A percentile compares a stretch with the other conserved stretches of the same genome.
These are phyloP conservation scores for Phytophthora foliorum DNA, from an alignment of 352 stramenopile genomes.

Conservation along the genomic window DNA sequence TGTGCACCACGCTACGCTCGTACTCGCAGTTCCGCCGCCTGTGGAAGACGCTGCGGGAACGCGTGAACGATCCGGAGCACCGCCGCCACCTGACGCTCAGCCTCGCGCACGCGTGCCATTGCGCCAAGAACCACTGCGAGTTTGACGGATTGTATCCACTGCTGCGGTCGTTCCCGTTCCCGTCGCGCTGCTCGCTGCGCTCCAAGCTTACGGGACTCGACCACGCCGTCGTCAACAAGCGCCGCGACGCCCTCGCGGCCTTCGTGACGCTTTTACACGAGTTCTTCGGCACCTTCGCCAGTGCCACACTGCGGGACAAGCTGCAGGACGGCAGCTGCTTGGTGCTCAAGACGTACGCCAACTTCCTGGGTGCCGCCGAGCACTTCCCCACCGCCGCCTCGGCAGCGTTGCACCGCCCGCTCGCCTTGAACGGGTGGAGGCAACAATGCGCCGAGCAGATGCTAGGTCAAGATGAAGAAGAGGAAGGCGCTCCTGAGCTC, in stretches of 20 bases:
- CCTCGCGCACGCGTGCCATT: conserved; percentile 39
- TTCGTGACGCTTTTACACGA: conserved; percentile 56
- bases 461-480: conserved; percentile 46
- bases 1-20: conserved; percentile 50
- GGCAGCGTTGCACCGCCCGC: conserved; percentile 48
- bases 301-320: conserved; percentile 45
- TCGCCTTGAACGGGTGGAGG: conserved; percentile 63
- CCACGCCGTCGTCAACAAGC: conserved; percentile 43
- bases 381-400: conserved; percentile 52
- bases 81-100: conserved; percentile 19
- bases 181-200: conserved; percentile 41
- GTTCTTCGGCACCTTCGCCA: conserved; percentile 53
- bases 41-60: conserved; percentile 50
- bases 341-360: conserved; percentile 57
- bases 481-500: conserved; percentile 23
- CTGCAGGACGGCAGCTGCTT: conserved; percentile 48
- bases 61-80: conserved; percentile 13
- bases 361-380: conserved; percentile 56
- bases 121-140: conserved; percentile 45
- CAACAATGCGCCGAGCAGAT: conserved; percentile 63
- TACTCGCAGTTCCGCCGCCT: conserved; percentile 74
- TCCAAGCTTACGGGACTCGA: conserved; percentile 40
- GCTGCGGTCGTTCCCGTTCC: conserved; percentile 51
- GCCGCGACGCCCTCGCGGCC: conserved; percentile 47
- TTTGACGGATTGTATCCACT: conserved; percentile 55